These are phyloP conservation scores for Aspergillus felis DNA, from an alignment of 2,329 filamentous ascomycete species.

Conservation along the genomic window DNA sequence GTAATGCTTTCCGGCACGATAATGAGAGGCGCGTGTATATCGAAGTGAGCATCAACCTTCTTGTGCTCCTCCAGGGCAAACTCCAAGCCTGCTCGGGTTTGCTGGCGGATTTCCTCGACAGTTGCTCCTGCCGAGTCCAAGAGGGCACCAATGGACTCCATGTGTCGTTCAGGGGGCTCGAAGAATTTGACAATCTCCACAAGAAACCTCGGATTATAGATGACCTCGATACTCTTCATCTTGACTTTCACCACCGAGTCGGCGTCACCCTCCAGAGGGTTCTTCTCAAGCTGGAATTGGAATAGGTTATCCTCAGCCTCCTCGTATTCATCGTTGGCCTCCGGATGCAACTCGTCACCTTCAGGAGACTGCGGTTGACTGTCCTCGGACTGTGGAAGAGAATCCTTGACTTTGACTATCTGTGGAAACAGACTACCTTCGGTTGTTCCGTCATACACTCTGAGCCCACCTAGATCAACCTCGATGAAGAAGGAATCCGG, in stretches of 20 bases:
- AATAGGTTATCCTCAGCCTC: constrained; percentile 75
- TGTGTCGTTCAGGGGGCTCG: constrained; percentile 89
- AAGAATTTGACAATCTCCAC: constrained; percentile 93
- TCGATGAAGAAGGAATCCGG: constrained; percentile 88
- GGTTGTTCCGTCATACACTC: constrained; percentile 94
- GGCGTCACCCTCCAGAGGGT: constrained; percentile 86
- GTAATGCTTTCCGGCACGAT: constrained; percentile 94
- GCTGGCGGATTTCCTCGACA: constrained; percentile 89
- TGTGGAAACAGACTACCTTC: constrained; percentile 87
- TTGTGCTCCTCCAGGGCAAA: constrained; percentile 98
- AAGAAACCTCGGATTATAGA: constrained; percentile 94
- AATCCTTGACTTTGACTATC: constrained; percentile 93
- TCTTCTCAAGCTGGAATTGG: constrained; percentile 86
- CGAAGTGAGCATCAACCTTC: constrained; percentile 92
- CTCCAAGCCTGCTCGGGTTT: constrained; percentile 91
- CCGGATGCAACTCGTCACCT: constrained; percentile 36
- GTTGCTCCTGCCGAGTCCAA: constrained; percentile 96
- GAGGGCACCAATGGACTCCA: constrained; percentile 95
- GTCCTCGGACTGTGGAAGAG: constrained; percentile 55
- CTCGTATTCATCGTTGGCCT: constrained; percentile 38
- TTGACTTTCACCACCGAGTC: constrained; percentile 88
- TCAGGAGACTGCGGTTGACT: constrained; percentile 21
- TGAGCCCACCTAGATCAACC: constrained; percentile 83
- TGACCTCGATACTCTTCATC: constrained; percentile 90
- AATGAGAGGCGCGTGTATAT: constrained; percentile 91